Evolutionary conservation across 2,329 filamentous ascomycete genomes (phyloP).

Genomic region (Botrytis aclada): DNA sequence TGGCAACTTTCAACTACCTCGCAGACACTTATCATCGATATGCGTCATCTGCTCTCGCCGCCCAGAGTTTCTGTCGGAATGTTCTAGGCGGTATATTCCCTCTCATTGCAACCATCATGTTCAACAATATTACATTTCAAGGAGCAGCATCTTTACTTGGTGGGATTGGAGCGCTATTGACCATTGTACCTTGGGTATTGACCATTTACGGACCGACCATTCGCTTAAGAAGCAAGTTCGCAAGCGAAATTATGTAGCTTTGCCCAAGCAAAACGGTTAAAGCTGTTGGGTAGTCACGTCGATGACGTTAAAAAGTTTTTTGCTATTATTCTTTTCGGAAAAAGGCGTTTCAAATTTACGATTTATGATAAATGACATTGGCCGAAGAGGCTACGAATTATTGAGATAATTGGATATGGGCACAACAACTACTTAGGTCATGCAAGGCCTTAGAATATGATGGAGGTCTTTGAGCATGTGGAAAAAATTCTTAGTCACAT

Average conservation of each 20-base stretch:
- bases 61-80: constrained; percentile 84
- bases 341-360: not conserved
- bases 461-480: not conserved
- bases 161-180: constrained; percentile 62
- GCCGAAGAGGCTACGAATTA: not conserved
- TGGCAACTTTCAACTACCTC: constrained; percentile 90
- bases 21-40: constrained; percentile 85
- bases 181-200: constrained; percentile 82
- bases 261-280: not conserved
- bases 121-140: constrained; percentile 65
- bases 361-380: not conserved
- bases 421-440: not conserved
- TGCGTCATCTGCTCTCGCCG: constrained; percentile 79
- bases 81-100: constrained; percentile 79
- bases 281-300: not conserved
- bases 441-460: too few relatives aligned
- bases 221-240: constrained; percentile 72
- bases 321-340: not conserved
- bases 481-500: not conserved
- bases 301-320: not conserved
- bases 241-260: constrained; percentile 39
- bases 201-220: constrained; percentile 77
- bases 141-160: constrained; percentile 74
- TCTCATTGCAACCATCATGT: constrained; percentile 71
- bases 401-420: not conserved